Percentiles rank a stretch among this genome's conserved stretches.
phyloP scores from a whole-genome alignment of 148 eudicot species.

The Salicornia ramosissima region DNA sequence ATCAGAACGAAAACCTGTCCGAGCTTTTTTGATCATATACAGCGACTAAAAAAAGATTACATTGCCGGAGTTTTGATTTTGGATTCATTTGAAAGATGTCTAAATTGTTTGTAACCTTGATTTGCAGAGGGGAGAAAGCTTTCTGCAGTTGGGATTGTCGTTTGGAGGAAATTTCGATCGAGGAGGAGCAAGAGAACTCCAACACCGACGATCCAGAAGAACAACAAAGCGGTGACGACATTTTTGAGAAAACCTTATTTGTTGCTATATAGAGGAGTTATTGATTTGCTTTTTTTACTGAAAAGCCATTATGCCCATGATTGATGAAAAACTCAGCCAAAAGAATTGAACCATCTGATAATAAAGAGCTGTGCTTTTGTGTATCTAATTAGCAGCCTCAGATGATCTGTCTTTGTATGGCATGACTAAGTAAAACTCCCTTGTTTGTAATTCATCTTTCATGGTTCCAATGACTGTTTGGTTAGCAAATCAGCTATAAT shows the following conservation, averaged over 20 bases:
- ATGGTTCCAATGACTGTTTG: slow-evolving; percentile 21
- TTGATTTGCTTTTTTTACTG: slow-evolving; percentile 21
- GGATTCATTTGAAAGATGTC: neutral
- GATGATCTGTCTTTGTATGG: slow-evolving; percentile 41
- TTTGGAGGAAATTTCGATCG: slow-evolving; percentile 55
- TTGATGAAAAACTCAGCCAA: slow-evolving; percentile 34
- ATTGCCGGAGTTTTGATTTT: slow-evolving; percentile 1
- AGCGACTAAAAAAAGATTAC: too few species aligned
- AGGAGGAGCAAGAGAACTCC: slow-evolving; percentile 58
- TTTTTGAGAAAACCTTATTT: slow-evolving; percentile 49
- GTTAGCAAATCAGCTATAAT: slow-evolving; percentile 16
- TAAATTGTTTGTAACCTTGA: slow-evolving; percentile 15
- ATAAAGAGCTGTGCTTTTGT: slow-evolving; percentile 58
- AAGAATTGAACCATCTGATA: slow-evolving; percentile 47
- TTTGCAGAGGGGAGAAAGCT: slow-evolving; percentile 86
- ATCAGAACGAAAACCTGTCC: too few species aligned
- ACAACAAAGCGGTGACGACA: slow-evolving; percentile 34
- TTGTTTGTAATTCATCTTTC: slow-evolving; percentile 16
- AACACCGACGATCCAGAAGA: slow-evolving; percentile 25
- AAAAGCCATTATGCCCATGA: slow-evolving; percentile 40
- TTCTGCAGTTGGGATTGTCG: slow-evolving; percentile 86
- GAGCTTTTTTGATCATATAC: too few species aligned
- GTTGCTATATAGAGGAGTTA: slow-evolving; percentile 34
- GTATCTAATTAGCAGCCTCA: slow-evolving; percentile 54
- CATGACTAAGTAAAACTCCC: slow-evolving; percentile 6